Base-by-base conservation (phyloP, 306 rosid genomes). In the Medicago lupulina region DNA sequence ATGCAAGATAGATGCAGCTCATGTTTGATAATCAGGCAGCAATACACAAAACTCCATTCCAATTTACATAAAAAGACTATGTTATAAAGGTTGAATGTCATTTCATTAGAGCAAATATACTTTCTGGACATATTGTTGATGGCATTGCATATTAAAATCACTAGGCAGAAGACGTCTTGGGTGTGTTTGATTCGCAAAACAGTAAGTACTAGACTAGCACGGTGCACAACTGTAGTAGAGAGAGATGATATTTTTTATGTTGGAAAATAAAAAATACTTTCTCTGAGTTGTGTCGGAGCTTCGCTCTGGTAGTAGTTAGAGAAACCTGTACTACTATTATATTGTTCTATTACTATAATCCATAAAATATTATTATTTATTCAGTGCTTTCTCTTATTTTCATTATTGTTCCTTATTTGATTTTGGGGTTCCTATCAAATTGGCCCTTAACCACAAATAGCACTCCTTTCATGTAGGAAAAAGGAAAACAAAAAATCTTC, bases 391-490 rank as follows among this genome's bases (percentile, higher is more conserved):
- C 38, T 34, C 38, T 34, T 34, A 34, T 34, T 34, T 34, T 34
- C 38, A 34, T 34, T 34, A 34, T 34, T 34, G 38, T 34, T 34
- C 38, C 38, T 31, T 34, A 34, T 34, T 34, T 34, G 38, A 34
- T 34, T 31, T 34, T 34, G 38, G 38, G 38, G 38, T 34, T 34
- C 38, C 38, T 34, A 34, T 34, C 53, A 44, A 67, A 66, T 13
- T 57, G 74, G 18, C 47, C 23, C 67, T 44, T 53, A 49, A 67
- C 41, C 58, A 47, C 71, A 67, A 41, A 47, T 61, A 57, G 1
- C 34, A 67, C 17, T 34, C 39, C 75, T 10, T 59, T 17, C 50
- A 23, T 16, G 47, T 47, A 31, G 50, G 41, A 9, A 49, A 62
- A 16, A 39, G 49, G 39, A 14, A 71, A 36, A 54, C 3, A 38